Conservation (phyloP, 2,329 filamentous ascomycete genomes). For the Phialophora expanda region DNA sequence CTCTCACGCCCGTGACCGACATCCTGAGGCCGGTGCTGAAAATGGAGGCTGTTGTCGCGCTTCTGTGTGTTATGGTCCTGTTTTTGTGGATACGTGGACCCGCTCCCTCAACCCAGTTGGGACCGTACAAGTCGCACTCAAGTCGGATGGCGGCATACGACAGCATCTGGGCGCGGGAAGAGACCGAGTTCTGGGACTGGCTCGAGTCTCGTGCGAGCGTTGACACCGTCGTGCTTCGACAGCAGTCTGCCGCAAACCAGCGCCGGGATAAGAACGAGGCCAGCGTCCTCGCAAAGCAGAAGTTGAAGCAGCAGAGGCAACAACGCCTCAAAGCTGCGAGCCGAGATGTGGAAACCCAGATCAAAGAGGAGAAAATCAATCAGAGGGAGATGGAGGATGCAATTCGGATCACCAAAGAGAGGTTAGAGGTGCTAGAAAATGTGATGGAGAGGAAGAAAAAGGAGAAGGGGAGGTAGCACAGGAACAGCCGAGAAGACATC, state of each 20-base stretch:
- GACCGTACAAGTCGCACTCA: slow-evolving; percentile 51
- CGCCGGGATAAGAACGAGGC: slow-evolving; percentile 7
- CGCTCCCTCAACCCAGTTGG: slow-evolving; percentile 31
- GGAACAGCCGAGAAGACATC: not conserved
- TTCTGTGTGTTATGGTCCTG: slow-evolving; percentile 75
- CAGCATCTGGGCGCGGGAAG: slow-evolving; percentile 87
- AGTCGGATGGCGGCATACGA: slow-evolving; percentile 84
- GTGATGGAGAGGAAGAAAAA: slow-evolving; percentile 62
- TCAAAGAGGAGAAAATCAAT: slow-evolving; percentile 70
- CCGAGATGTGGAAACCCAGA: slow-evolving; percentile 60
- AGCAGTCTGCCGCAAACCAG: slow-evolving; percentile 19
- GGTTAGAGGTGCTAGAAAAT: slow-evolving; percentile 74
- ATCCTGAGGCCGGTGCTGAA: slow-evolving; percentile 73
- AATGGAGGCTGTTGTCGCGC: slow-evolving; percentile 75
- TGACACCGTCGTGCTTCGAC: slow-evolving; percentile 57
- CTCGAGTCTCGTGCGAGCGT: slow-evolving; percentile 83
- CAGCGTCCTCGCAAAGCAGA: slow-evolving; percentile 38
- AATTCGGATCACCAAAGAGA: slow-evolving; percentile 84
- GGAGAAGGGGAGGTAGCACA: not conserved
- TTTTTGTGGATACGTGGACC: slow-evolving; percentile 71
- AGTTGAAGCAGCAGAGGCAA: slow-evolving; percentile 37
- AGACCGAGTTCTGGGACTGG: slow-evolving; percentile 91
- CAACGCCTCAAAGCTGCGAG: slow-evolving; percentile 38
- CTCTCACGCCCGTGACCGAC: slow-evolving; percentile 72
- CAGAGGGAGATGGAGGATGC: slow-evolving; percentile 78